These are phyloP conservation scores for Metschnikowia matae DNA, from an alignment of 805 yeast genomes.

Conservation along the genomic window DNA sequence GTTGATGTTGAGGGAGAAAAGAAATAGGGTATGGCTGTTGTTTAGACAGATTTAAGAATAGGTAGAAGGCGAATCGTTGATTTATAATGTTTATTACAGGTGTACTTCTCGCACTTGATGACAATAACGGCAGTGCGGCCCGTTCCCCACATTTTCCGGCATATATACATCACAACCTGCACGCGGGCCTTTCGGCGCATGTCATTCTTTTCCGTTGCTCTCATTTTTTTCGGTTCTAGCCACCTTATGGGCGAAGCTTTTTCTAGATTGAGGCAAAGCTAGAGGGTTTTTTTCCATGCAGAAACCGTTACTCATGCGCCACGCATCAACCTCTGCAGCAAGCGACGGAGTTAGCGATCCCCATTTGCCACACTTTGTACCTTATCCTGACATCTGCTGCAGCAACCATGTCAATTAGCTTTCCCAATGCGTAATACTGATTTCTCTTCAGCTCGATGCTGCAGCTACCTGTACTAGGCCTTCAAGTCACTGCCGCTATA, in stretches of 20 bases:
- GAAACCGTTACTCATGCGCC: neutral
- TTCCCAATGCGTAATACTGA: no score
- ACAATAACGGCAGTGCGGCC: constrained; percentile 1
- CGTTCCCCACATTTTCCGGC: constrained; percentile 4
- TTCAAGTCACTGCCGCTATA: neutral
- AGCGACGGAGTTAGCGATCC: neutral
- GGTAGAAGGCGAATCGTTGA: neutral
- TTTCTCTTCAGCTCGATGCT: neutral
- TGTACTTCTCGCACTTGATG: neutral
- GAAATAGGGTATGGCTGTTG: neutral
- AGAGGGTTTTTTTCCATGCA: neutral
- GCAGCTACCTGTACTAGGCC: neutral
- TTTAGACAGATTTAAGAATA: no score
- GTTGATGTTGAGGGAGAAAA: neutral
- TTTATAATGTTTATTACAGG: neutral
- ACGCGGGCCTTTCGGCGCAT: neutral
- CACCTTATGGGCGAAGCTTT: neutral
- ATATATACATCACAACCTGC: neutral
- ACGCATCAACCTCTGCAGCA: neutral
- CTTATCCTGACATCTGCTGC: neutral
- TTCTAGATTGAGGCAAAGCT: neutral
- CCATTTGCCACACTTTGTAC: neutral
- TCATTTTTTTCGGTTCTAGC: neutral
- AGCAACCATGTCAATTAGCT: neutral
- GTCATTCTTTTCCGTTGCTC: neutral